phyloP scores from a whole-genome alignment of 129 eudicot species.

The Ambrosia trifida region DNA sequence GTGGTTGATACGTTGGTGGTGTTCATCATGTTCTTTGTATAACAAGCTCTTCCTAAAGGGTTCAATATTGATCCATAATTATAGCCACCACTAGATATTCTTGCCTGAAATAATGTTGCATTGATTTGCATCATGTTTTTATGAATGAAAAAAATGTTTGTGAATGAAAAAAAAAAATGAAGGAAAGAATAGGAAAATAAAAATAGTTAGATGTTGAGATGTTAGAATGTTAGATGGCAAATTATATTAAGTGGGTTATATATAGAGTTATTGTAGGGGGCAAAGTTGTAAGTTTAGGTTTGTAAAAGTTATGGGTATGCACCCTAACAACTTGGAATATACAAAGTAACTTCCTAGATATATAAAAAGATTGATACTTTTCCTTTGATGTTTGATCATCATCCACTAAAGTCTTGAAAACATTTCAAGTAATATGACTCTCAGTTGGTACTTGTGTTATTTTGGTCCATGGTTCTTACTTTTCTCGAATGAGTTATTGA shows the following conservation, averaged over 20 bases:
- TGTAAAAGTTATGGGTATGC: not conserved
- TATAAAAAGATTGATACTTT: not conserved
- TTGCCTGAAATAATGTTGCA: constrained; percentile 49
- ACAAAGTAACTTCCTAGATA: not conserved
- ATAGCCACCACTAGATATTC: constrained; percentile 43
- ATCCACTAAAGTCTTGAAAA: not conserved
- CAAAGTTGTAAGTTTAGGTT: not conserved
- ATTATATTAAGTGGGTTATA: too few relatives aligned
- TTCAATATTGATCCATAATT: constrained; percentile 49
- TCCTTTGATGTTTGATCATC: not conserved
- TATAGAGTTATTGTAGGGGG: constrained; percentile 22
- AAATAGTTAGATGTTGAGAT: too few relatives aligned
- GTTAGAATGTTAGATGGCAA: too few relatives aligned
- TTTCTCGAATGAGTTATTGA: too few relatives aligned
- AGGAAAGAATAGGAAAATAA: not conserved
- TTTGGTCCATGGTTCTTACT: not conserved
- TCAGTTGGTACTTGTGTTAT: not conserved
- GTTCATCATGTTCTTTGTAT: constrained; percentile 26
- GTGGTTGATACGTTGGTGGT: constrained; percentile 20
- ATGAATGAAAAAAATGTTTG: not conserved
- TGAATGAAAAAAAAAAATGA: too few relatives aligned
- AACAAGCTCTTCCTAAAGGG: constrained; percentile 34
- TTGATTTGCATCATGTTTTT: constrained; percentile 59
- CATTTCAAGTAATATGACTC: not conserved
- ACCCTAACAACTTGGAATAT: not conserved